A percentile compares a stretch with the other conserved stretches of the same genome.
Evolutionary conservation across 495 filamentous ascomycete genomes (phyloP).

Genomic region (Aspergillus biplanus): DNA sequence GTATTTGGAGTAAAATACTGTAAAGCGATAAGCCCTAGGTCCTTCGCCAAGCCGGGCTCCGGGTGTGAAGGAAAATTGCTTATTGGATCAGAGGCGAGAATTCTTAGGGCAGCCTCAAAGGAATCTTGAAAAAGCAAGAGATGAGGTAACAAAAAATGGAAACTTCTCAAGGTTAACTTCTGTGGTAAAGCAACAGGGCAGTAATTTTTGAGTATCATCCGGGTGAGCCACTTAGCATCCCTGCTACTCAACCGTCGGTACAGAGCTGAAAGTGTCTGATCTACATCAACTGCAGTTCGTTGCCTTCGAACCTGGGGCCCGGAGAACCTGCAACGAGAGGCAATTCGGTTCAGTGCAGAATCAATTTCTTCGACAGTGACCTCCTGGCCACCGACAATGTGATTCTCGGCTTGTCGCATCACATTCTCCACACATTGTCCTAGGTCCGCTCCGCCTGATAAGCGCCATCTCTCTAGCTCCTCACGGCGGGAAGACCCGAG

Average conservation of each 20-base stretch:
- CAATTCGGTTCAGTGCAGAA: constrained; percentile 60
- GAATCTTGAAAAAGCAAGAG: constrained; percentile 69
- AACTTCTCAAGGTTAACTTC: constrained; percentile 47
- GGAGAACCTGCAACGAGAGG: constrained; percentile 69
- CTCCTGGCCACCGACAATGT: constrained; percentile 36
- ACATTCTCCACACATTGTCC: constrained; percentile 70
- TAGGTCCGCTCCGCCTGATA: constrained; percentile 64
- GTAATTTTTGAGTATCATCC: constrained; percentile 78
- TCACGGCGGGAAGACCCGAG: constrained; percentile 61
- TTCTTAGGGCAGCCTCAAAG: constrained; percentile 53
- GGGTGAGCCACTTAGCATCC: constrained; percentile 88
- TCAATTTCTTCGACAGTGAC: constrained; percentile 81
- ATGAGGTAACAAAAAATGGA: constrained; percentile 61
- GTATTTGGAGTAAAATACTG: constrained; percentile 60
- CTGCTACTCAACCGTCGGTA: constrained; percentile 65
- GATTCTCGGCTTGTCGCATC: constrained; percentile 63
- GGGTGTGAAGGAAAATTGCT: constrained; percentile 44
- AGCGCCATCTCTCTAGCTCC: constrained; percentile 64
- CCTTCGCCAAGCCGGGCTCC: constrained; percentile 36
- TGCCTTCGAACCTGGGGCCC: constrained; percentile 61
- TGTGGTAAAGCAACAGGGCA: constrained; percentile 60
- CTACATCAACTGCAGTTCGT: constrained; percentile 43
- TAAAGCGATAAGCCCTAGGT: constrained; percentile 43
- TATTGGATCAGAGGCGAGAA: constrained; percentile 48
- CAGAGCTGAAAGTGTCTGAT: constrained; percentile 53